phyloP scores from a whole-genome alignment of 495 filamentous ascomycete genomes.

The Podospora australis region DNA sequence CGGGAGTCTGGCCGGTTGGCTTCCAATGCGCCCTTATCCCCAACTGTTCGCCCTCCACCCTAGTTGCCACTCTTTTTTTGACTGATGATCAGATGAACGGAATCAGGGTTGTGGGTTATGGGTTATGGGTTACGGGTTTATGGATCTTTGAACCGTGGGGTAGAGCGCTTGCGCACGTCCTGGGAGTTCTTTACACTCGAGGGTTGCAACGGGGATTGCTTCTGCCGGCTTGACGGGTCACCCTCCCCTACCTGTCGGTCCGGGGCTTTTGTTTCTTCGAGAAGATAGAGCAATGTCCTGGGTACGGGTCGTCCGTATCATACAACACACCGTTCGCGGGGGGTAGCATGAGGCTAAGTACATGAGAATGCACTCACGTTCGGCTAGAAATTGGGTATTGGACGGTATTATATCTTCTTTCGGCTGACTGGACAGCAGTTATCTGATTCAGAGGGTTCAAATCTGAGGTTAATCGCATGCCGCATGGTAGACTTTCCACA shows the following conservation, averaged over 20 bases:
- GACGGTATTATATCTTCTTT: no score
- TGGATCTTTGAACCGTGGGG: not conserved
- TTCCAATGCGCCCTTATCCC: not conserved
- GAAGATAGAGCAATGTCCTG: no score
- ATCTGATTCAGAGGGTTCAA: no score
- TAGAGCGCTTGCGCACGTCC: not conserved
- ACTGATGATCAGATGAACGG: conserved; percentile 11
- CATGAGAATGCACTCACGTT: no score
- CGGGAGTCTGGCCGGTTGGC: conserved; percentile 18
- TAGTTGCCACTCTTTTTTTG: not conserved
- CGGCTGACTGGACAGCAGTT: no score
- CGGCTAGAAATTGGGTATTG: no score
- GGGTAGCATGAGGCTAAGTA: no score
- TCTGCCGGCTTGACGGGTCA: not conserved
- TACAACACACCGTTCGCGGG: no score
- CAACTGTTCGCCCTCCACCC: conserved; percentile 4
- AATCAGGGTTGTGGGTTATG: not conserved
- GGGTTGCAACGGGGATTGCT: not conserved
- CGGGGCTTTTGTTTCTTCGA: no score
- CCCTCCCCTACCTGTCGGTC: not conserved
- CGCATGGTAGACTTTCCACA: no score
- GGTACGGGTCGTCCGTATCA: no score
- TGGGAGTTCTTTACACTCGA: not conserved
- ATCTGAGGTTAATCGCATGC: no score
- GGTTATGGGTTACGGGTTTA: not conserved